phyloP scores from a whole-genome alignment of 1,284 basidiomycete genomes.

The Coniophora puteana region DNA sequence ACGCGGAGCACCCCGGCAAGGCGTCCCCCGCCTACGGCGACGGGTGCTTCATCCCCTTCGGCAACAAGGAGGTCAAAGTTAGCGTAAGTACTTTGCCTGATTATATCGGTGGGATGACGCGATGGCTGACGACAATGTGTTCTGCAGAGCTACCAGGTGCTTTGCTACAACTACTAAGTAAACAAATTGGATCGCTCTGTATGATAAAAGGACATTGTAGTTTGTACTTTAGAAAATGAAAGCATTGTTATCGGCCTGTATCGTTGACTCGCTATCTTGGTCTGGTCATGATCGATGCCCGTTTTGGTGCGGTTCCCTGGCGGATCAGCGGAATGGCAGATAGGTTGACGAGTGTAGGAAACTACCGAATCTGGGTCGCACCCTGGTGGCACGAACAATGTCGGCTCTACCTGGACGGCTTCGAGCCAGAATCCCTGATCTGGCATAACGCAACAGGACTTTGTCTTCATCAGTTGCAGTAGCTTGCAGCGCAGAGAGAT shows the following conservation, averaged over 20 bases:
- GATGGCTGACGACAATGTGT: constrained; percentile 9
- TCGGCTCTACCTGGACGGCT: too few species aligned
- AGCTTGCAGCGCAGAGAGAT: too few species aligned
- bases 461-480: too few species aligned
- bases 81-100: constrained; percentile 19
- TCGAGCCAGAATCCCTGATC: too few species aligned
- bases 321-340: not conserved
- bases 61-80: constrained; percentile 26
- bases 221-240: not conserved
- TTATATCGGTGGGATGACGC: not conserved
- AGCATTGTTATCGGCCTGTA: not conserved
- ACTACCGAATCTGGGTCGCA: too few species aligned
- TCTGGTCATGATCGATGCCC: not conserved
- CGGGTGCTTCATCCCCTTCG: constrained; percentile 37
- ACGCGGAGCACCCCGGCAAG: constrained; percentile 60
- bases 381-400: too few species aligned
- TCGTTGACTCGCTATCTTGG: not conserved
- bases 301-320: not conserved
- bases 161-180: constrained; percentile 31
- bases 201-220: not conserved
- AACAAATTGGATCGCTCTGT: too few species aligned
- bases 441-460: too few species aligned
- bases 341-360: not conserved
- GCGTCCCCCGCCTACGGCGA: constrained; percentile 47
- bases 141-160: constrained; percentile 38